Base-by-base conservation (phyloP, 371 early-diverging fungal genomes). In the Parasitella parasitica region DNA sequence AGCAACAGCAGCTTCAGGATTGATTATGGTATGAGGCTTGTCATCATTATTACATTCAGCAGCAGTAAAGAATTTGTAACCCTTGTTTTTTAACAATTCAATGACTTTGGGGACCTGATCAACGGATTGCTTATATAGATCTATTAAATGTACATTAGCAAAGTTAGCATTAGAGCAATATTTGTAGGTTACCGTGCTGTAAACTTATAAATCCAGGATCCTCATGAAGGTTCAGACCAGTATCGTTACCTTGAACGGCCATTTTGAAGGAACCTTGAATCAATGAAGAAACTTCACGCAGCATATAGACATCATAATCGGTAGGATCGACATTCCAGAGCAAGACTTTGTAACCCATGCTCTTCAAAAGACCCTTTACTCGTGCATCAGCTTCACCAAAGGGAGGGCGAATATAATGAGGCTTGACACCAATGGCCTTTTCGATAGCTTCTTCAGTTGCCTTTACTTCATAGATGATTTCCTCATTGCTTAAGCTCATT, bases 371-470 rank as follows among this genome's bases (percentile, higher is more conserved):
- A 7, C 61, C 59, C 56, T 82, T 82, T 46, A 84, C 83, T 35
- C 85, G 78, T 2, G 57, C 69, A 35, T 80, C 76, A 54, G 75
- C 78, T 39, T 83, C 86, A 20, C 83, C 82, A 67, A 72, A 86
- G 3, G 89, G 86, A 2, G 87, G 87, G 11, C 89, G 80, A 63
- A 77, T 75, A 56, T 86, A 87, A 11, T 72, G 69, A 11, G 87
- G 87, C 2, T 74, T 74, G 12, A 81, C 71, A n/a, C 87, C 87
- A 57, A 80, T 78, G 24, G 76, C 78, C 22, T 71, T 56, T n/a
- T 70, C 64, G 52, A 84, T 79, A 6, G 75, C 82, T 22, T 81
- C 66, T 34, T 84, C 84, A 4, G 82, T 81, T 7, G 78, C 73
- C 49, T 64, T 69, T 50, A 78, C 43, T 65, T 78, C 79, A 52